These are phyloP conservation scores for Colletotrichum tanaceti DNA, from an alignment of 2,329 filamentous ascomycete genomes.

Conservation along the genomic window DNA sequence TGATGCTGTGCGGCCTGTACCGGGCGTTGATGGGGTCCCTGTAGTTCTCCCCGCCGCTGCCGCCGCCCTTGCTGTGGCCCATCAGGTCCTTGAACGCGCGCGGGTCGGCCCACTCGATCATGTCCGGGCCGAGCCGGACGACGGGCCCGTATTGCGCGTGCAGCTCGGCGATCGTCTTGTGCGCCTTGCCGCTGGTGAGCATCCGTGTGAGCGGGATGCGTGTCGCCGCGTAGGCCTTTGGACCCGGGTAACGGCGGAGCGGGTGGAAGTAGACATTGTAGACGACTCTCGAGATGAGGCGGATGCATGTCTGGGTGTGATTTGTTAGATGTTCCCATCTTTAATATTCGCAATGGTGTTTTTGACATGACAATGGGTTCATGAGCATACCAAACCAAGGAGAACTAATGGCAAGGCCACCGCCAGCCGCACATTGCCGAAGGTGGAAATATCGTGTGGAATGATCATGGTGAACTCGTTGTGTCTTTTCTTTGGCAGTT, in stretches of 20 bases:
- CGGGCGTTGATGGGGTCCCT: slow-evolving; percentile 26
- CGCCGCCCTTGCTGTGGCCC: slow-evolving; percentile 42
- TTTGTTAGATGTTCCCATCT: neutral
- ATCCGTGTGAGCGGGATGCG: slow-evolving; percentile 18
- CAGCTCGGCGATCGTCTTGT: slow-evolving; percentile 14
- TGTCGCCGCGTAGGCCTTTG: slow-evolving; percentile 37
- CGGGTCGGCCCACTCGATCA: slow-evolving; percentile 52
- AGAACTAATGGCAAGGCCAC: slow-evolving; percentile 26
- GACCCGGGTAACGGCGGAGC: slow-evolving; percentile 48
- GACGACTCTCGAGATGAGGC: slow-evolving; percentile 27
- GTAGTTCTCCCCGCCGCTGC: slow-evolving; percentile 21
- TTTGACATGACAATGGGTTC: too few relatives aligned
- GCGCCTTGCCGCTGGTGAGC: slow-evolving; percentile 15
- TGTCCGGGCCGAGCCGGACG: slow-evolving; percentile 54
- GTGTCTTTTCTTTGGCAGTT: neutral
- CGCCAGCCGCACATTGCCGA: slow-evolving; percentile 24
- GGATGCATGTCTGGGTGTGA: slow-evolving; percentile 9
- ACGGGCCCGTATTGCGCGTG: slow-evolving; percentile 49
- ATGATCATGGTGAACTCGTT: slow-evolving; percentile 28
- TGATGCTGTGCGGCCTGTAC: slow-evolving; percentile 31
- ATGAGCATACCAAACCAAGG: slow-evolving; percentile 6
- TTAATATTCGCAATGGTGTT: too few relatives aligned
- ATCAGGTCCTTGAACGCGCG: slow-evolving; percentile 57
- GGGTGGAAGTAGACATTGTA: slow-evolving; percentile 52
- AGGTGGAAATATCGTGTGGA: slow-evolving; percentile 14